Conservation (phyloP, 805 yeast genomes). For the Saccharomycodes ludwigii region DNA sequence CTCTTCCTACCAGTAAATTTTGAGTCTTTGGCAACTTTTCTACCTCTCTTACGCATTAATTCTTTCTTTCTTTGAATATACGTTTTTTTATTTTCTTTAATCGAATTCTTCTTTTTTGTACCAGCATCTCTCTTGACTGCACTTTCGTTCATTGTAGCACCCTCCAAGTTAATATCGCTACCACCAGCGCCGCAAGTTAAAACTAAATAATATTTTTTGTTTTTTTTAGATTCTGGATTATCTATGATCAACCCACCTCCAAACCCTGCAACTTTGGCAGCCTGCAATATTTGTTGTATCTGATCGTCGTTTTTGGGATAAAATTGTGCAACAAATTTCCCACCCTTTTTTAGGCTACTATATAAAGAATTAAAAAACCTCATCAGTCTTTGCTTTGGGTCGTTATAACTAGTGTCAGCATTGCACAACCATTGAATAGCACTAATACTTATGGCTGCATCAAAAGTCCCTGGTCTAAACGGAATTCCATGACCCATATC, state of each 20-base stretch:
- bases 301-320: slow-evolving; percentile 88
- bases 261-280: slow-evolving; percentile 91
- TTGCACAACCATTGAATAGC: slow-evolving; percentile 98
- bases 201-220: slow-evolving; percentile 83
- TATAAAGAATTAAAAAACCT: slow-evolving; percentile 81
- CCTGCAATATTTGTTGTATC: slow-evolving; percentile 58
- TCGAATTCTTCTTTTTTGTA: slow-evolving; percentile 24
- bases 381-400: slow-evolving; percentile 71
- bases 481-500: slow-evolving; percentile 95
- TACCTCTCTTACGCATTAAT: slow-evolving; percentile 83
- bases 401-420: slow-evolving; percentile 73
- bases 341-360: slow-evolving; percentile 81
- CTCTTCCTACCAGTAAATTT: slow-evolving; percentile 84
- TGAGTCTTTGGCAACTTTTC: slow-evolving; percentile 77
- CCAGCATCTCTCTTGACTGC: slow-evolving; percentile 28
- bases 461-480: slow-evolving; percentile 91
- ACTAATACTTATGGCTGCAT: slow-evolving; percentile 88
- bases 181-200: slow-evolving; percentile 61
- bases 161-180: slow-evolving; percentile 61
- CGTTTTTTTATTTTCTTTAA: slow-evolving; percentile 63
- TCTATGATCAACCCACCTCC: slow-evolving; percentile 93
- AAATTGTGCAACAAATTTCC: slow-evolving; percentile 94
- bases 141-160: slow-evolving; percentile 70
- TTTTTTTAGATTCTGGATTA: slow-evolving; percentile 84
- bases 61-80: slow-evolving; percentile 87